Evolutionary conservation across 768 basidiomycete genomes (phyloP).

Genomic region (Rhodotorula taiwanensis): DNA sequence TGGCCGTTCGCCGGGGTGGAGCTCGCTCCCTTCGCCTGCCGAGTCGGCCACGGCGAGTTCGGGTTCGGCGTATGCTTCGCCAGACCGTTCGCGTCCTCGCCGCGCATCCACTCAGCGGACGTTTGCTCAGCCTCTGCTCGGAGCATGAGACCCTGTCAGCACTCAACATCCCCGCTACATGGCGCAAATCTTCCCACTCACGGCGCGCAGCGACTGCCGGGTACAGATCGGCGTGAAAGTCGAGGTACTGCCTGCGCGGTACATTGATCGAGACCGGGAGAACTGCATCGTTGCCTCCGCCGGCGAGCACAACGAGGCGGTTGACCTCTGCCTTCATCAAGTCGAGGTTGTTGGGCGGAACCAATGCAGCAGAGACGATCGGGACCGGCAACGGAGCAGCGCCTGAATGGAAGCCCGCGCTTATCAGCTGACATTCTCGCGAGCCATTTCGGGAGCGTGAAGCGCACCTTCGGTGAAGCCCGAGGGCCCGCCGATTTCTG

Average conservation of each 20-base stretch:
- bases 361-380: slow-evolving; percentile 39
- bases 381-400: slow-evolving; percentile 36
- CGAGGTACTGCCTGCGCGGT: slow-evolving; percentile 45
- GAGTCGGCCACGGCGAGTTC: slow-evolving; percentile 2
- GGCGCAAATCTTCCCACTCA: not conserved
- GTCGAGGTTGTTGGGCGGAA: slow-evolving; percentile 34
- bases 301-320: slow-evolving; percentile 38
- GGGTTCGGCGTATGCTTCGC: slow-evolving; percentile 7
- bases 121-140: slow-evolving; percentile 26
- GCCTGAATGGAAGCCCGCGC: slow-evolving; percentile 19
- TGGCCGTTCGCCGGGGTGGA: no score
- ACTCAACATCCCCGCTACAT: not conserved
- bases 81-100: not conserved
- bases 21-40: no score
- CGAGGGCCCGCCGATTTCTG: slow-evolving; percentile 41
- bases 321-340: slow-evolving; percentile 47
- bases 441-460: no score
- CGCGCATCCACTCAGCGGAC: slow-evolving; percentile 25
- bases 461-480: slow-evolving; percentile 41
- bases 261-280: slow-evolving; percentile 44
- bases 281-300: slow-evolving; percentile 40
- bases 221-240: slow-evolving; percentile 45
- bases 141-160: not conserved
- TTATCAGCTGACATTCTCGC: no score
- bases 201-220: slow-evolving; percentile 35